phyloP scores from a whole-genome alignment of 371 early-diverging fungal species.

The Mucor ambiguus region DNA sequence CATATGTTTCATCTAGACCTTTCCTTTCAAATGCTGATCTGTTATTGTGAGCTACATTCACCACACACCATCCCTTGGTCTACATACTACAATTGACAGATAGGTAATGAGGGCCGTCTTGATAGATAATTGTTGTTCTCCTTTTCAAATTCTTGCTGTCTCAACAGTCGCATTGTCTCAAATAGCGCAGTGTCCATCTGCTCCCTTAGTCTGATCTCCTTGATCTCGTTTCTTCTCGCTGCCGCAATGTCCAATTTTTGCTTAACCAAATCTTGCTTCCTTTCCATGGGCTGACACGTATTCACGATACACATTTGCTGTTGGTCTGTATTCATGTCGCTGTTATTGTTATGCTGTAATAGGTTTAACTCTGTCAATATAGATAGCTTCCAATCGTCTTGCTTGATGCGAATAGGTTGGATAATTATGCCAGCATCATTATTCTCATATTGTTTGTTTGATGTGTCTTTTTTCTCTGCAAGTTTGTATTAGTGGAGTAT shows the following conservation, averaged over 20 bases:
- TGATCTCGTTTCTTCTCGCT: slow-evolving; percentile 17
- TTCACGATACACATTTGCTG: not conserved
- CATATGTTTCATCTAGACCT: not conserved
- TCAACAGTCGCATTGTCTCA: slow-evolving; percentile 15
- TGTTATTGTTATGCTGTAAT: not conserved
- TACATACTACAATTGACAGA: not conserved
- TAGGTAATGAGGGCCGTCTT: not conserved
- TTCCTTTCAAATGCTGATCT: not conserved
- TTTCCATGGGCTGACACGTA: slow-evolving; percentile 1
- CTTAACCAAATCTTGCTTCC: slow-evolving; percentile 10
- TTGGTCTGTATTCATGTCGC: not conserved
- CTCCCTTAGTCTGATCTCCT: slow-evolving; percentile 9
- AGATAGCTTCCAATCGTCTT: not conserved
- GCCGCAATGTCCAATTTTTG: slow-evolving; percentile 21
- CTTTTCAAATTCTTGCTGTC: slow-evolving; percentile 10
- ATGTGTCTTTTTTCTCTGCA: not conserved
- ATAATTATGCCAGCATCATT: not conserved
- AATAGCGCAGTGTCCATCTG: slow-evolving; percentile 18
- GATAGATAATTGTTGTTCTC: not conserved
- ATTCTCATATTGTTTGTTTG: not conserved
- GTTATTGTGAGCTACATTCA: not conserved
- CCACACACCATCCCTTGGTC: not conserved
- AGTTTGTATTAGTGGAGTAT: not conserved
- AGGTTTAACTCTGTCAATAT: not conserved
- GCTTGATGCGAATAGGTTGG: not conserved